These are phyloP conservation scores for Castanospermum australe DNA, from an alignment of 306 rosid species.

Conservation along the genomic window DNA sequence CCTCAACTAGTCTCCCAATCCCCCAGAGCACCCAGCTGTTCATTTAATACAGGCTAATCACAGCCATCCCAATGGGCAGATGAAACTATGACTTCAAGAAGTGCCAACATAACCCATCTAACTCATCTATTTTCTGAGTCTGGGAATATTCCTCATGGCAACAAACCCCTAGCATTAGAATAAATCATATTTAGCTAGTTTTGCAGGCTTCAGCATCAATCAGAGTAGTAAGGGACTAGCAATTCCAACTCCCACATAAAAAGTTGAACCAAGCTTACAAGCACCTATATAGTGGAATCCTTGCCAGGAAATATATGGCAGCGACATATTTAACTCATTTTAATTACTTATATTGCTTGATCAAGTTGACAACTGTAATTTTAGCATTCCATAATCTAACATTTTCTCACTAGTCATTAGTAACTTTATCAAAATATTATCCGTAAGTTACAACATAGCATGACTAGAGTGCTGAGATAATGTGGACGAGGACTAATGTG, in stretches of 20 bases:
- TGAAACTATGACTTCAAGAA: neutral
- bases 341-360: neutral
- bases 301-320: neutral
- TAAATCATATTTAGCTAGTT: neutral
- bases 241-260: neutral
- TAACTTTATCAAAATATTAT: neutral
- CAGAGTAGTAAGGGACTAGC: neutral
- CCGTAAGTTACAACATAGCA: neutral
- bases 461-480: neutral
- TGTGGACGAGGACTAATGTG: neutral
- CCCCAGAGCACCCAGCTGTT: neutral
- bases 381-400: neutral
- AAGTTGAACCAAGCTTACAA: neutral
- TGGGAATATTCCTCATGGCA: neutral
- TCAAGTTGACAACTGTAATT: neutral
- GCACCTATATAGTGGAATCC: neutral
- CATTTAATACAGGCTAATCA: neutral
- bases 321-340: neutral
- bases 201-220: neutral
- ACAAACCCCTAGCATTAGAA: neutral
- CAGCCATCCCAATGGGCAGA: neutral
- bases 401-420: neutral
- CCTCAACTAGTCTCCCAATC: neutral
- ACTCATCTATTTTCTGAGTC: neutral
- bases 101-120: neutral